A percentile compares a stretch with the other conserved stretches of the same genome.
Conservation (phyloP, 441 rosid genomes). For the Aquilaria agallochum region DNA sequence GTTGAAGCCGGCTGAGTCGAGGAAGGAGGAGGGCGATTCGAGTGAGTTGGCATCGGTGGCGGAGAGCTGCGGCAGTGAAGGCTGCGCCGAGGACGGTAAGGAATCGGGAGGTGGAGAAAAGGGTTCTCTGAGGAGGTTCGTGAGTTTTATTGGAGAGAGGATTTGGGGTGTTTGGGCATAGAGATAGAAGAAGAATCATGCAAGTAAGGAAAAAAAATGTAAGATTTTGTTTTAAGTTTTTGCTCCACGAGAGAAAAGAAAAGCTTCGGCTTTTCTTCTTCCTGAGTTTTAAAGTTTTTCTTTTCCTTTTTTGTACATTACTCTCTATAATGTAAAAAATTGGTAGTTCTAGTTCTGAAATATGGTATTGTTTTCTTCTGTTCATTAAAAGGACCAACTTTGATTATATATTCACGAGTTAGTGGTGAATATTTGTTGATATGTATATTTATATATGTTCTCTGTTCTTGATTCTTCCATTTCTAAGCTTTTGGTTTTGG, state of each 20-base stretch:
- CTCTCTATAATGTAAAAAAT: slow-evolving; percentile 22
- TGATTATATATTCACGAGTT: background rate
- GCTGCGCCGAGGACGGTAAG: slow-evolving; percentile 17
- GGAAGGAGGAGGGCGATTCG: slow-evolving; percentile 21
- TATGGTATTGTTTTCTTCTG: slow-evolving; percentile 7
- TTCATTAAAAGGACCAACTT: slow-evolving; percentile 7
- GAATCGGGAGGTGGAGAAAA: slow-evolving; percentile 25
- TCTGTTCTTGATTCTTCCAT: background rate
- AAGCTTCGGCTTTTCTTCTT: background rate
- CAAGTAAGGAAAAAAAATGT: slow-evolving; percentile 8
- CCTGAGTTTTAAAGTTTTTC: background rate
- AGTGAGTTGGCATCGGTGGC: slow-evolving; percentile 13
- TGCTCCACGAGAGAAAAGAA: slow-evolving; percentile 6
- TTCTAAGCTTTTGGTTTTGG: background rate
- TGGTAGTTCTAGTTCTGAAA: slow-evolving; percentile 15
- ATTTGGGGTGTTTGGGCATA: slow-evolving; percentile 65
- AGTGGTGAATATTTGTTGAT: background rate
- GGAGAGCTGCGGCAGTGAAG: slow-evolving; percentile 8
- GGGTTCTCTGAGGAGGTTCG: slow-evolving; percentile 42
- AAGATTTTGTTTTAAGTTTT: slow-evolving; percentile 13
- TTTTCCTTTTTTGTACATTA: slow-evolving; percentile 15
- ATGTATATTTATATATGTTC: background rate
- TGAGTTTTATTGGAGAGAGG: slow-evolving; percentile 64
- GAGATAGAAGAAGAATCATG: slow-evolving; percentile 8
- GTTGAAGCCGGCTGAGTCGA: slow-evolving; percentile 18